A percentile compares a stretch with the other conserved stretches of the same genome.
These are phyloP conservation scores for Lasiodiplodia gonubiensis DNA, from an alignment of 2,329 filamentous ascomycete species.

Conservation along the genomic window DNA sequence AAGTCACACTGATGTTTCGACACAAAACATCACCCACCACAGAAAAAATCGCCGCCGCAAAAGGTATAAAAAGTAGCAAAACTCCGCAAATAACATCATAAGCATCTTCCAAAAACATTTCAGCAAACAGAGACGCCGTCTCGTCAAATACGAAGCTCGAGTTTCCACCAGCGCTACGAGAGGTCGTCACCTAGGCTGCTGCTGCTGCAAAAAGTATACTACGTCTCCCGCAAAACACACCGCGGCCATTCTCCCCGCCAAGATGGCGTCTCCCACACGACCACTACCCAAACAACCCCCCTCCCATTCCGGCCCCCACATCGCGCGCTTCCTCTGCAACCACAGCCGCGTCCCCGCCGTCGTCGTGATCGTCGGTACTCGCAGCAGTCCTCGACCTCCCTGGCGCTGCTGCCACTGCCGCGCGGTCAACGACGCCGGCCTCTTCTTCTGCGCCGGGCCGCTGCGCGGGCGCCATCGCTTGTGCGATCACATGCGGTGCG, in stretches of 20 bases:
- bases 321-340: too few relatives aligned
- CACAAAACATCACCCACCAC: neutral
- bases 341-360: neutral
- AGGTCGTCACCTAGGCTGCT: too few relatives aligned
- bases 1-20: too few relatives aligned
- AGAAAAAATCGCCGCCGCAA: neutral
- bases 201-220: too few relatives aligned
- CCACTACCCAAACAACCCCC: too few relatives aligned
- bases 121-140: neutral
- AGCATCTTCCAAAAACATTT: neutral
- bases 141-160: neutral
- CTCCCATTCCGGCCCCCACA: too few relatives aligned
- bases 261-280: too few relatives aligned
- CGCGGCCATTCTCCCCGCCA: too few relatives aligned
- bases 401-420: neutral
- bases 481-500: neutral
- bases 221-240: neutral
- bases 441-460: neutral
- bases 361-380: neutral
- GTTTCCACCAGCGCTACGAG: too few relatives aligned
- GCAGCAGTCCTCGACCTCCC: neutral
- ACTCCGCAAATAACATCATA: neutral
- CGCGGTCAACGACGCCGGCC: neutral
- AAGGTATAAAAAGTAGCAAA: neutral
- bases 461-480: neutral